Conservation (phyloP, 179 eudicot genomes). For the Amaranthus tricolor region DNA sequence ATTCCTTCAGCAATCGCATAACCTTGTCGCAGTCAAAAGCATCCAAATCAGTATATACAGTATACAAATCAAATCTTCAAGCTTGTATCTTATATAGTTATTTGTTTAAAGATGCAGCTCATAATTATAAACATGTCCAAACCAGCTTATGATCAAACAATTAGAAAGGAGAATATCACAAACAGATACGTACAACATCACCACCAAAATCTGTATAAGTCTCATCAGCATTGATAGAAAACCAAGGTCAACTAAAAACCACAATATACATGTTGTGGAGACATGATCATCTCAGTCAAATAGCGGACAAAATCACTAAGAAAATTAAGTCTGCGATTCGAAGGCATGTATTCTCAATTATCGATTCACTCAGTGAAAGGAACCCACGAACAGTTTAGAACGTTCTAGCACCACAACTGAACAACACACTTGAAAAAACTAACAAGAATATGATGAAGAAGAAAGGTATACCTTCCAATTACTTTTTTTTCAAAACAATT, state of each 20-base stretch:
- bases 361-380: fast-evolving
- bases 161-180: neutral
- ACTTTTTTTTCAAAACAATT: too few species aligned
- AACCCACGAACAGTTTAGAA: too few species aligned
- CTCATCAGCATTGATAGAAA: neutral
- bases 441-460: too few species aligned
- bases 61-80: neutral
- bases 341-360: too few species aligned
- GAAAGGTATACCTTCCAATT: too few species aligned
- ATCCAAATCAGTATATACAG: slow-evolving; percentile 6
- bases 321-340: too few species aligned
- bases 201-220: neutral
- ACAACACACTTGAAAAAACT: too few species aligned
- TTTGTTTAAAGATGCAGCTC: neutral
- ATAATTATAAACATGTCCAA: neutral
- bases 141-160: slow-evolving; percentile 5
- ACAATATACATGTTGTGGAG: neutral
- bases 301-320: neutral
- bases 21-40: slow-evolving; percentile 35
- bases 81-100: neutral
- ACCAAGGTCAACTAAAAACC: neutral
- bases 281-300: neutral
- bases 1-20: slow-evolving; percentile 79
- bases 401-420: too few species aligned
- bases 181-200: neutral